Percentiles rank a stretch among this genome's conserved stretches.
phyloP scores from a whole-genome alignment of 1,284 basidiomycete species.

The Sporisorium iseilematis-ciliati region DNA sequence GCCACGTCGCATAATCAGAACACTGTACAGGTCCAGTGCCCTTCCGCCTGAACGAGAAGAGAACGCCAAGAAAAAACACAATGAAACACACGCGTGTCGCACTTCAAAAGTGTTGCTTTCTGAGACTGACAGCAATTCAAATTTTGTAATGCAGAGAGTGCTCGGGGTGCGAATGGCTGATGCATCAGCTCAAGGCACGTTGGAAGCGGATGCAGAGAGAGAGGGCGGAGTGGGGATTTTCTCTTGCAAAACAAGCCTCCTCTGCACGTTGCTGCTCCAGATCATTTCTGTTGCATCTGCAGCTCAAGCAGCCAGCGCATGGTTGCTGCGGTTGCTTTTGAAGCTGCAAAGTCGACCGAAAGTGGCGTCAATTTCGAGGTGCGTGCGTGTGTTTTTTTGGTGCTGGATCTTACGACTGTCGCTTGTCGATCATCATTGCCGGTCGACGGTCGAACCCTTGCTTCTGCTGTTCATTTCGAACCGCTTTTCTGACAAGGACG shows the following conservation, averaged over 20 bases:
- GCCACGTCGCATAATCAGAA: no score
- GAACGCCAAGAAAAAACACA: no score
- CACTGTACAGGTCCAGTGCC: no score
- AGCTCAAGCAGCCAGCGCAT: neutral
- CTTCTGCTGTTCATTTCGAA: no score
- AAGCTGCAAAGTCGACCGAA: no score
- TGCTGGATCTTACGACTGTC: neutral
- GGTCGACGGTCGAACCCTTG: constrained; percentile 1
- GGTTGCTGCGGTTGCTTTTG: neutral
- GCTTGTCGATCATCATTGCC: neutral
- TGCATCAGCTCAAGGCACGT: neutral
- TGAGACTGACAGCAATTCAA: no score
- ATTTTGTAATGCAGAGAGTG: no score
- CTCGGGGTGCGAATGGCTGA: no score
- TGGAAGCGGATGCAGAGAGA: neutral
- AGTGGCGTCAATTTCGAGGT: neutral
- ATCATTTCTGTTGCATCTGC: constrained; percentile 2
- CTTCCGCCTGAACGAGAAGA: no score
- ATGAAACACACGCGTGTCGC: no score
- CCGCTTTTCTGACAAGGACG: neutral
- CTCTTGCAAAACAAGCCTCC: constrained; percentile 10
- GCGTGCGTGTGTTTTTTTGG: neutral
- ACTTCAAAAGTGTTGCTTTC: no score
- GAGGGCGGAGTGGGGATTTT: neutral
- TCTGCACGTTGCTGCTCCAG: neutral